Conservation (phyloP, 257 asterid genomes). For the Petunia secreta region DNA sequence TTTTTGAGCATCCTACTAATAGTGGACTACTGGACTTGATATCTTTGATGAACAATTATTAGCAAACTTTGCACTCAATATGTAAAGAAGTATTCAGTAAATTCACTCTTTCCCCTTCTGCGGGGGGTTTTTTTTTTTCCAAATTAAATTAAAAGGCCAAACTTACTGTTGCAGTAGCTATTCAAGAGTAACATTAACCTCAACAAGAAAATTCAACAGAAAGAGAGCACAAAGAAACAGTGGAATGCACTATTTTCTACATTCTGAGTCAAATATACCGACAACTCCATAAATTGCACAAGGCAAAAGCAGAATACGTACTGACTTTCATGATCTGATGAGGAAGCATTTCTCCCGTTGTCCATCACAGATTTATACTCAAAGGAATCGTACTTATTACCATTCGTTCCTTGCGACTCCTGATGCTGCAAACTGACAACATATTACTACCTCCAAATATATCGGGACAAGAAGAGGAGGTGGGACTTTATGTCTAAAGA, state of each 20-base stretch:
- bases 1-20: background rate
- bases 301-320: constrained; percentile 47
- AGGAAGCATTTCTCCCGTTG: constrained; percentile 70
- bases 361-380: constrained; percentile 77
- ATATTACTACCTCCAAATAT: constrained; percentile 28
- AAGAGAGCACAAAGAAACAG: background rate
- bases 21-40: background rate
- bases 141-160: background rate
- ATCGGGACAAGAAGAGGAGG: background rate
- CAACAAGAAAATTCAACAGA: background rate
- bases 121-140: background rate
- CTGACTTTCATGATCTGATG: constrained; percentile 94
- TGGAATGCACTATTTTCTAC: background rate
- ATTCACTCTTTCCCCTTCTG: constrained; percentile 9
- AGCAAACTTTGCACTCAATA: constrained; percentile 9
- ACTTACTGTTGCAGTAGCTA: background rate
- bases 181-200: constrained; percentile 9
- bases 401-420: constrained; percentile 62
- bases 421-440: constrained; percentile 70
- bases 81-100: background rate
- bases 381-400: constrained; percentile 69
- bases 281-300: background rate
- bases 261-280: background rate
- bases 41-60: constrained; percentile 10
- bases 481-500: constrained; percentile 1